Evolutionary conservation across 2,329 filamentous ascomycete genomes (phyloP), one percentile per base, ranked within the genome.

Genomic region (Calonectria hawksworthii): DNA sequence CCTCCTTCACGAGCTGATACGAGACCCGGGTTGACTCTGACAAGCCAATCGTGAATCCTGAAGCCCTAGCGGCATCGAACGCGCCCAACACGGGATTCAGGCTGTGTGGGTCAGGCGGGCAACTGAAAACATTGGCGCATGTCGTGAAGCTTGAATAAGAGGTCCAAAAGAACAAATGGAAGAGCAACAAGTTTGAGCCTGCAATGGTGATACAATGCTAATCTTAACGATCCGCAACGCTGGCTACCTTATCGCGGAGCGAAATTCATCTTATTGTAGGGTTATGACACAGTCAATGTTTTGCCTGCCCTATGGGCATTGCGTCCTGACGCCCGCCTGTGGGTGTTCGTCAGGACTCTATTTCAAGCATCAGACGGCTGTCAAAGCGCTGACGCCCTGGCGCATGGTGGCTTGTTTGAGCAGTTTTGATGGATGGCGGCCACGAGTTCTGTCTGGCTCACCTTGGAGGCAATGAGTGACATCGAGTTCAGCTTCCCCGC

Each of bases 401-500:
- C 41, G 26, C 13, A 34, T 47, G 34, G 54, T 72, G 70, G 64
- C 41, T 50, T 68, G 70, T 69, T 47, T 61, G 59, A 32, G 36
- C 41, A 32, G 50, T 38, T 50, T 5, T 52, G 61, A n/a, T 71
- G 67, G 28, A 69, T 66, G 59, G 30, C 28, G 32, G 59, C 26
- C 59, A 59, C 18, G 8, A 9, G 56, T 32, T 59, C 36, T 73
- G 56, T 36, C 65, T 65, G 65, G 71, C 38, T 65, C n/a, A 47
- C 21, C 32, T n/a, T 38, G 13, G 56, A 72, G 44, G 64, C 64
- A 61, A 68, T 44, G 28, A 26, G 54, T 28, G 61, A 38, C 51
- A 50, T 38, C 41, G 32, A 51, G 50, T 66, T 73, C 71, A 73
- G 66, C 59, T 66, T 59, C 65, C 59, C 50, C 36, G 23, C 47